A percentile compares a stretch with the other conserved stretches of the same genome.
These are phyloP conservation scores for Claviceps monticola DNA, from an alignment of 2,329 filamentous ascomycete genomes.

Conservation along the genomic window DNA sequence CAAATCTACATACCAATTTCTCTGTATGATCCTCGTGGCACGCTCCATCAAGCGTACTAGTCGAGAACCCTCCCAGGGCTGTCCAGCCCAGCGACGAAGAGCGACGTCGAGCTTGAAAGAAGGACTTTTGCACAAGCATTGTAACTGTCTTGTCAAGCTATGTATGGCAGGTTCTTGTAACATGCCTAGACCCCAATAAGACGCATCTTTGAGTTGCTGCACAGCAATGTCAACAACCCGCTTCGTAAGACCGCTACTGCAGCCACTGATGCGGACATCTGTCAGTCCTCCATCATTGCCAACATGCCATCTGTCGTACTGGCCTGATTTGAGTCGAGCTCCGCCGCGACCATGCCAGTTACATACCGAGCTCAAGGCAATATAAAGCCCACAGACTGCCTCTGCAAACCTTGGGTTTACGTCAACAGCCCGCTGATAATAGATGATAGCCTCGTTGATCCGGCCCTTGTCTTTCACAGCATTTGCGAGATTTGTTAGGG, in stretches of 20 bases:
- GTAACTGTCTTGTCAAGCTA: constrained; percentile 34
- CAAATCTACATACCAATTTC: constrained; percentile 79
- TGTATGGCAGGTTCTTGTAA: constrained; percentile 43
- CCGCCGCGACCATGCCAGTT: constrained; percentile 87
- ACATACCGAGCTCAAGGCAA: constrained; percentile 91
- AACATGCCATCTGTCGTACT: constrained; percentile 85
- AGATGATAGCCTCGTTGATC: constrained; percentile 80
- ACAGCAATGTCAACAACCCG: constrained; percentile 83
- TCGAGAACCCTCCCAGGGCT: constrained; percentile 79
- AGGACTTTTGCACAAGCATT: constrained; percentile 22
- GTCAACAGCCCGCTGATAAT: constrained; percentile 78
- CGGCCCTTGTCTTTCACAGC: constrained; percentile 93
- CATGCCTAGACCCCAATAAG: constrained; percentile 67
- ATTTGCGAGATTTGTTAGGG: constrained; percentile 89
- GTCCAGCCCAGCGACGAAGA: constrained; percentile 50
- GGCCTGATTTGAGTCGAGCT: constrained; percentile 57
- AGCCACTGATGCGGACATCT: constrained; percentile 50
- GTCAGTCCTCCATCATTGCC: constrained; percentile 69
- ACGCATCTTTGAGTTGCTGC: constrained; percentile 75
- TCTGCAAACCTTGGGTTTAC: constrained; percentile 95
- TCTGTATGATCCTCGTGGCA: constrained; percentile 60
- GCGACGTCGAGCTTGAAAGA: constrained; percentile 25
- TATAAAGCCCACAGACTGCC: constrained; percentile 88
- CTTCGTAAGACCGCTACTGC: constrained; percentile 69
- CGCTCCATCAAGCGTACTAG: constrained; percentile 75